Percentiles rank a stretch among this genome's conserved stretches.
Conservation (phyloP, 2,329 filamentous ascomycete genomes). For the Claviceps maximensis region DNA sequence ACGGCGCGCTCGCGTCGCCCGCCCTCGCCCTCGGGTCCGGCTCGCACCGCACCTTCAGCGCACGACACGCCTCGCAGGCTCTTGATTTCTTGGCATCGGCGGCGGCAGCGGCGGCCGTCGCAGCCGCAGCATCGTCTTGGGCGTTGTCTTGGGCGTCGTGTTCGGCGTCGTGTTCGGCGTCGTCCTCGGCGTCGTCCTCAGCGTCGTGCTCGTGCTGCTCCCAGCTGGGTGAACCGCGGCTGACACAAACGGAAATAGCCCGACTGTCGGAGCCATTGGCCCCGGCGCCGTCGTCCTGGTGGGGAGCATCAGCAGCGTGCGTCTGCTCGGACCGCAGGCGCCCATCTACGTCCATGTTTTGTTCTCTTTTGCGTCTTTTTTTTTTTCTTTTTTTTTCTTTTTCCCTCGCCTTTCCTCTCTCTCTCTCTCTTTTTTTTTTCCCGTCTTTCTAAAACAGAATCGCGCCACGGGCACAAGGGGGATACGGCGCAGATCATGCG, state of each 20-base stretch:
- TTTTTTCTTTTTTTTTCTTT: background rate
- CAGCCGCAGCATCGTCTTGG: constrained; percentile 12
- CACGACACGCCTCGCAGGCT: constrained; percentile 64
- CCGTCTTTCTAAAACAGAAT: no score
- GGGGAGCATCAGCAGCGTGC: constrained; percentile 7
- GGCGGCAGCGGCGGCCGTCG: constrained; percentile 10
- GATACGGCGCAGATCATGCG: no score
- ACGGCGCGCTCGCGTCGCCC: constrained; percentile 39
- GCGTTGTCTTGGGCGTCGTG: background rate
- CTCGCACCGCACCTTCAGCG: constrained; percentile 75
- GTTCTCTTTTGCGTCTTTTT: background rate
- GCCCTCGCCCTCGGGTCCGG: constrained; percentile 38
- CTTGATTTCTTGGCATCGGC: constrained; percentile 51
- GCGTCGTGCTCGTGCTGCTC: constrained; percentile 1
- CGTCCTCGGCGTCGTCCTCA: constrained; percentile 5
- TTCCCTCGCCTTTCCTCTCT: background rate
- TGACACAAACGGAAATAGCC: background rate
- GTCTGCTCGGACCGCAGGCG: constrained; percentile 15
- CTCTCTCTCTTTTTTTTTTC: no score
- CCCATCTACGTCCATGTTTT: constrained; percentile 21
- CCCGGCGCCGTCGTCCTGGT: constrained; percentile 8
- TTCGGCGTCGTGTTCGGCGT: background rate
- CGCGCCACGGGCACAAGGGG: no score
- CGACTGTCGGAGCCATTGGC: constrained; percentile 7
- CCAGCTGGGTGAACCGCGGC: constrained; percentile 1